A percentile compares a stretch with the other conserved stretches of the same genome.
Evolutionary conservation across 352 stramenopile genomes (phyloP).

Genomic region (Globisporangium nagaii): DNA sequence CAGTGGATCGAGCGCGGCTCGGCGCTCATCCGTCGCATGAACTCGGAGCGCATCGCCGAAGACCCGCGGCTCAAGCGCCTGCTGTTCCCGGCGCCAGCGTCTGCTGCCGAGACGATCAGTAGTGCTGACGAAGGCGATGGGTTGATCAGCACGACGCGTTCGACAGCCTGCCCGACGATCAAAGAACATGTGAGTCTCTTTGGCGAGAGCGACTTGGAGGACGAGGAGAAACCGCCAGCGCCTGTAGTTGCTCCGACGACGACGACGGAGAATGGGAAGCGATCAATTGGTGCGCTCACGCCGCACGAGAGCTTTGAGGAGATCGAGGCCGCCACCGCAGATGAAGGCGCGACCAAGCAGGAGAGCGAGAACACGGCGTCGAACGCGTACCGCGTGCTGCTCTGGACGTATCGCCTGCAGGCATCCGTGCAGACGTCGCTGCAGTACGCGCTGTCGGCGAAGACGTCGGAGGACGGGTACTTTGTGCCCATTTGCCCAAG

Average conservation of each 20-base stretch:
- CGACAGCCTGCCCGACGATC: not conserved
- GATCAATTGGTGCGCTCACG: slow-evolving; percentile 13
- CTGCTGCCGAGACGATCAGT: not conserved
- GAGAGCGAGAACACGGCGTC: slow-evolving; percentile 70
- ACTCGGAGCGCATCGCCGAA: slow-evolving; percentile 82
- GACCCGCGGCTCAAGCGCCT: slow-evolving; percentile 70
- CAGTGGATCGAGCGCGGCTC: slow-evolving; percentile 81
- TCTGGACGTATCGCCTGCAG: slow-evolving; percentile 79
- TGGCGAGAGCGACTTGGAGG: slow-evolving; percentile 19
- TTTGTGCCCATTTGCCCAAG: slow-evolving; percentile 76
- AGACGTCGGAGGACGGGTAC: slow-evolving; percentile 75
- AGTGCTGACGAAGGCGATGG: not conserved
- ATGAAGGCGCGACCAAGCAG: slow-evolving; percentile 47
- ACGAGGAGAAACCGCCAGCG: slow-evolving; percentile 26
- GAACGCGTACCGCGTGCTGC: slow-evolving; percentile 62
- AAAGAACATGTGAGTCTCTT: slow-evolving; percentile 12
- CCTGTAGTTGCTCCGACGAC: slow-evolving; percentile 1
- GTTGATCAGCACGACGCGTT: not conserved
- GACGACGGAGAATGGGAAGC: not conserved
- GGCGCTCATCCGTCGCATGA: slow-evolving; percentile 83
- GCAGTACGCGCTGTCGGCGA: slow-evolving; percentile 72
- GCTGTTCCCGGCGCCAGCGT: slow-evolving; percentile 29
- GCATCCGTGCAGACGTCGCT: slow-evolving; percentile 67
- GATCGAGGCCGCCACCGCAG: slow-evolving; percentile 53
- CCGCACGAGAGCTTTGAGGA: slow-evolving; percentile 59